phyloP scores from a whole-genome alignment of 139 green algal species.

The Tetradesmus lagerheimii region DNA sequence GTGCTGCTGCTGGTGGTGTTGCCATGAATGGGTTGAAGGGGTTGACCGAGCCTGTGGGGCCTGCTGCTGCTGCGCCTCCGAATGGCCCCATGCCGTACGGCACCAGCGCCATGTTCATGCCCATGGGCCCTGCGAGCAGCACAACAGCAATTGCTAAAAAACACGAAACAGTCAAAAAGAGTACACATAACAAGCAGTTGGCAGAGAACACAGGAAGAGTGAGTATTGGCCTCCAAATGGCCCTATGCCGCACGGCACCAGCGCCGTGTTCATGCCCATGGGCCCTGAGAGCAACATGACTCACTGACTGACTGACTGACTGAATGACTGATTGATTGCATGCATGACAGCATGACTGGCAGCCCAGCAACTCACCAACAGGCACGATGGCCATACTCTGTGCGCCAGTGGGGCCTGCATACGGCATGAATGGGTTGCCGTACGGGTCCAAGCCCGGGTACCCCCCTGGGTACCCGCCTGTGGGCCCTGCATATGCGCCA shows the following conservation, averaged over 20 bases:
- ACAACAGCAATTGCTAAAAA: background rate
- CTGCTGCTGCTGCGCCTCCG: background rate
- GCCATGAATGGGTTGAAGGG: conserved; percentile 31
- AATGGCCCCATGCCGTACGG: conserved; percentile 37
- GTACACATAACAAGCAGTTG: no score
- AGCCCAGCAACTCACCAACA: conserved; percentile 12
- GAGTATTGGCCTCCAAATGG: no score
- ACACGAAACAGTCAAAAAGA: no score
- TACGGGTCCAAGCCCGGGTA: background rate
- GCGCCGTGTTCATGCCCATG: background rate
- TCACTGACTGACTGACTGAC: no score
- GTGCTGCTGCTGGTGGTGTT: background rate
- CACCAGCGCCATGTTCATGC: conserved; percentile 32
- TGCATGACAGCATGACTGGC: no score
- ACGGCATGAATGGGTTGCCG: background rate
- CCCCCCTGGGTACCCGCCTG: conserved; percentile 1
- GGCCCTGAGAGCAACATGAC: background rate
- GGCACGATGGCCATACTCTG: conserved; percentile 44
- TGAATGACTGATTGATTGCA: no score
- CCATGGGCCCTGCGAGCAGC: conserved; percentile 3
- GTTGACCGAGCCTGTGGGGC: background rate
- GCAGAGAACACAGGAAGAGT: no score
- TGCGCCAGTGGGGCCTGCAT: conserved; percentile 25
- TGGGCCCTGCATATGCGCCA: background rate
- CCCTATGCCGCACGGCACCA: no score